A percentile compares a stretch with the other conserved stretches of the same genome.
These are phyloP conservation scores for Phylloporus gajari DNA, from an alignment of 1,284 basidiomycete genomes.

Conservation along the genomic window DNA sequence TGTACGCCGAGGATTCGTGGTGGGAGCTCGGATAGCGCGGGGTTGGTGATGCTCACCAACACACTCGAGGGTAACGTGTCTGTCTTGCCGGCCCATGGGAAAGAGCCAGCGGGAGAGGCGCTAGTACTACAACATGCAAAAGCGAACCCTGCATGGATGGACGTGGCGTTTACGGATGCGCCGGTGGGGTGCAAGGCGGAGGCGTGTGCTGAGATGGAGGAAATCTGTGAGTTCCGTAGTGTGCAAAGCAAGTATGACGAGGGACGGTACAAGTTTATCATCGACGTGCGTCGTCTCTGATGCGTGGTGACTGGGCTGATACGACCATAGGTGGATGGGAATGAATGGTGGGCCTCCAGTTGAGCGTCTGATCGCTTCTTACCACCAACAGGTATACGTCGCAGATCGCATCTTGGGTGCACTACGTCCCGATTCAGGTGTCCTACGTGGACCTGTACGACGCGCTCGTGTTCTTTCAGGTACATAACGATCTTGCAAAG, in stretches of 20 bases:
- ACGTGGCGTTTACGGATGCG: neutral
- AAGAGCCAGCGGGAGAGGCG: too few species aligned
- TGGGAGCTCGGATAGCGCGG: constrained; percentile 64
- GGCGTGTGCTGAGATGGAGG: neutral
- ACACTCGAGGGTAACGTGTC: too few species aligned
- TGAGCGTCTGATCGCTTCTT: constrained; percentile 24
- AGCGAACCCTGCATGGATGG: neutral
- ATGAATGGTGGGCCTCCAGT: constrained; percentile 4
- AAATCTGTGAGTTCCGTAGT: neutral
- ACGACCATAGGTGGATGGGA: neutral
- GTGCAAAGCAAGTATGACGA: neutral
- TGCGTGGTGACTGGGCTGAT: neutral
- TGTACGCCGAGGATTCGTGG: constrained; percentile 55
- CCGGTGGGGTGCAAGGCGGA: neutral
- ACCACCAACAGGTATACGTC: constrained; percentile 48
- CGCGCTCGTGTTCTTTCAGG: constrained; percentile 66
- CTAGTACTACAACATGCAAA: too few species aligned
- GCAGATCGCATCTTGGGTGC: constrained; percentile 65
- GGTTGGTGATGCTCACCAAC: constrained; percentile 51
- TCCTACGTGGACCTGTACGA: constrained; percentile 69
- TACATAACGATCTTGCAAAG: constrained; percentile 64
- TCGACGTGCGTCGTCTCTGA: neutral
- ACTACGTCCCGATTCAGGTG: constrained; percentile 68
- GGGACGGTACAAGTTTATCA: neutral
- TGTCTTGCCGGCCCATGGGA: too few species aligned